These are phyloP conservation scores for Torrubiella hemipterigena DNA, from an alignment of 2,329 filamentous ascomycete genomes.

Conservation along the genomic window DNA sequence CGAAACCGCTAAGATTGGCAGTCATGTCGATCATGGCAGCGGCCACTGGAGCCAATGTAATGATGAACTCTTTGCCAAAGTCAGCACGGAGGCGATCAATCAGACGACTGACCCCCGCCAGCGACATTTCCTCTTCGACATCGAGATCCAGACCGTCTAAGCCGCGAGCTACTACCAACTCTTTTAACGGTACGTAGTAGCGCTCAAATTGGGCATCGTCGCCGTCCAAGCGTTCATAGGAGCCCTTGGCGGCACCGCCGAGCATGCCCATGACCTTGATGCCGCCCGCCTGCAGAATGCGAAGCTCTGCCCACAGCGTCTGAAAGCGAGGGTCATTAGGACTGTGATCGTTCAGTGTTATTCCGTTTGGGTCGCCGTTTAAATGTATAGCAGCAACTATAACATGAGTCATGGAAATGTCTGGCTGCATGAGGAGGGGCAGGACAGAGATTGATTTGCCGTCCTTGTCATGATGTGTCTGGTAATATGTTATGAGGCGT, in stretches of 20 bases:
- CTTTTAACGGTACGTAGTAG: slow-evolving; percentile 59
- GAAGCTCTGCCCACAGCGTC: slow-evolving; percentile 68
- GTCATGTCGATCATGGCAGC: slow-evolving; percentile 48
- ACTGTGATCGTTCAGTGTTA: slow-evolving; percentile 71
- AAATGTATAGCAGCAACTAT: slow-evolving; percentile 82
- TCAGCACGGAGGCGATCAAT: slow-evolving; percentile 57
- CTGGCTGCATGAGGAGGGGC: slow-evolving; percentile 34
- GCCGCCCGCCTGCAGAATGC: slow-evolving; percentile 57
- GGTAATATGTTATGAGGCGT: slow-evolving; percentile 40
- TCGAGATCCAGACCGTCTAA: slow-evolving; percentile 68
- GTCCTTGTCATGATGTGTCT: slow-evolving; percentile 36
- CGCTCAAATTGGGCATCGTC: slow-evolving; percentile 50
- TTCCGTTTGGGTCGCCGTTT: slow-evolving; percentile 50
- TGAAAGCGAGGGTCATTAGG: slow-evolving; percentile 56
- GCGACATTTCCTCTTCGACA: slow-evolving; percentile 64
- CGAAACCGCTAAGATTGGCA: slow-evolving; percentile 66
- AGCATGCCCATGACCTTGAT: slow-evolving; percentile 79
- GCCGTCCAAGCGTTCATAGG: slow-evolving; percentile 48
- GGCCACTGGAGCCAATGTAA: slow-evolving; percentile 73
- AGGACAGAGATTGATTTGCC: slow-evolving; percentile 39
- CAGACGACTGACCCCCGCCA: slow-evolving; percentile 52
- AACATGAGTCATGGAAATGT: slow-evolving; percentile 57
- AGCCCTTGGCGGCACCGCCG: slow-evolving; percentile 71
- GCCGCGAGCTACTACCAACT: slow-evolving; percentile 47
- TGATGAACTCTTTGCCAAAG: slow-evolving; percentile 59